Conservation (phyloP, 2,329 filamentous ascomycete genomes). For the Ascochyta rabiei region DNA sequence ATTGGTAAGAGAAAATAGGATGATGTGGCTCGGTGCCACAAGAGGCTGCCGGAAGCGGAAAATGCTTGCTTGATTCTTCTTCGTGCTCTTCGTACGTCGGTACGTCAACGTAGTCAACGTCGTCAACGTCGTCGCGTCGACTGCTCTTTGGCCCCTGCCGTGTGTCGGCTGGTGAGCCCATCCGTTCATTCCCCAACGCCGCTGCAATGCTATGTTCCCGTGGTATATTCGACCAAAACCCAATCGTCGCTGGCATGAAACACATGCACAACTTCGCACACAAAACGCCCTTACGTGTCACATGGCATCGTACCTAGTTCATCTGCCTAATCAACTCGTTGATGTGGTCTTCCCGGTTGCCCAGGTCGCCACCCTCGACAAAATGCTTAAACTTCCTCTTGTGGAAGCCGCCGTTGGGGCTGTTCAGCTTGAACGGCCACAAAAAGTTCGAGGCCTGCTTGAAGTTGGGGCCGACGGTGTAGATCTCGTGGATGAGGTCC, state of each 20-base stretch:
- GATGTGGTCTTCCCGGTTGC: slow-evolving; percentile 99
- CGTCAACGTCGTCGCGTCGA: slow-evolving; percentile 11
- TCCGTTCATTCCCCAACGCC: slow-evolving; percentile 15
- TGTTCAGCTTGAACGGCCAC: slow-evolving; percentile 99
- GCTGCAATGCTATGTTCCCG: slow-evolving; percentile 16
- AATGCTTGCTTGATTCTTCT: not conserved
- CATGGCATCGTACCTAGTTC: slow-evolving; percentile 70
- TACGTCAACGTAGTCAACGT: too few relatives aligned
- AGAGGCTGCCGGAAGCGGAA: slow-evolving; percentile 4
- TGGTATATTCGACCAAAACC: slow-evolving; percentile 18
- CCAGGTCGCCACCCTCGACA: slow-evolving; percentile 97
- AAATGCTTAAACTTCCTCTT: slow-evolving; percentile 98
- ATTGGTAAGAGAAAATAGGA: too few relatives aligned
- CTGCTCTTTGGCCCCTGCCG: slow-evolving; percentile 7
- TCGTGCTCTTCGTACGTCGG: slow-evolving; percentile 9
- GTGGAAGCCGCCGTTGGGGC: slow-evolving; percentile 96
- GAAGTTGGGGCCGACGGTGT: slow-evolving; percentile 95
- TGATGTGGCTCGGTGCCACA: slow-evolving; percentile 15
- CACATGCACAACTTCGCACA: slow-evolving; percentile 12
- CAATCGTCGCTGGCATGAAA: slow-evolving; percentile 13
- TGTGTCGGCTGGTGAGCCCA: not conserved
- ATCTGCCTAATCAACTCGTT: slow-evolving; percentile 96
- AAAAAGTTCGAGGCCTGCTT: slow-evolving; percentile 99
- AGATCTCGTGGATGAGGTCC: slow-evolving; percentile 98
- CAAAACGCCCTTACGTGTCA: slow-evolving; percentile 11